Evolutionary conservation across 164 flowering plant species (phyloP), one percentile per base, ranked within the genome.

Genomic region (Berberis thunbergii): DNA sequence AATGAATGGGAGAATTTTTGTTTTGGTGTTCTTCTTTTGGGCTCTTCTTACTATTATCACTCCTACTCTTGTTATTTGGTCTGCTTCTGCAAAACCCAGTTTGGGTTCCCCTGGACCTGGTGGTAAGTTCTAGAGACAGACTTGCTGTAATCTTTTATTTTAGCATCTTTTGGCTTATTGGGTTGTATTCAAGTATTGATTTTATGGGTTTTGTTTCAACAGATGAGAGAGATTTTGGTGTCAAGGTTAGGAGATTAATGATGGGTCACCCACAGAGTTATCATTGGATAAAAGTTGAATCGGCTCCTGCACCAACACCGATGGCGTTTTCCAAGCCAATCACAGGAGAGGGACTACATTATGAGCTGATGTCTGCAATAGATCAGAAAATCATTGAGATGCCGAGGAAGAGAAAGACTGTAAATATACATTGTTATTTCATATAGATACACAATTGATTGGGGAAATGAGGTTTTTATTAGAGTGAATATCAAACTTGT

Each of bases 1-100:
- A 78, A 69, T 85, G 89, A 80, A 49, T 61, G 80, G 70, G 54
- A 84, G 89, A 75, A 70, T 75, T 2, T 77, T 64, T 70, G 83
- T 81, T 45, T 42, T 84, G 77, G 84, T 89, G 43, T 83, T 85
- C 70, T 76, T 84, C 70, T 77, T 77, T 61, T 89, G 96, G 93
- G 89, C 91, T 75, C 12, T 76, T 43, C 76, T 89, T 61, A 72
- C 91, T 11, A 60, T 87, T 68, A 67, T 87, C 78, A 89, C 93
- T 7, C 96, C 96, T 11, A 81, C 79, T 3, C 87, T 89, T 11
- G 58, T 89, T 57, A 72, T 70, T 61, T 67, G 76, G 73, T 85
- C 96, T 8, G 87, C 80, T 10, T 74, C 84, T 45, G 78, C 86
- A 7, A 79, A 78, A 63, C 67, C 77, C 41, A 56, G 44, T 68